Percentiles rank a stretch among this genome's conserved stretches.
phyloP scores from a whole-genome alignment of 1,284 basidiomycete genomes.

The Omphalotus olearius region DNA sequence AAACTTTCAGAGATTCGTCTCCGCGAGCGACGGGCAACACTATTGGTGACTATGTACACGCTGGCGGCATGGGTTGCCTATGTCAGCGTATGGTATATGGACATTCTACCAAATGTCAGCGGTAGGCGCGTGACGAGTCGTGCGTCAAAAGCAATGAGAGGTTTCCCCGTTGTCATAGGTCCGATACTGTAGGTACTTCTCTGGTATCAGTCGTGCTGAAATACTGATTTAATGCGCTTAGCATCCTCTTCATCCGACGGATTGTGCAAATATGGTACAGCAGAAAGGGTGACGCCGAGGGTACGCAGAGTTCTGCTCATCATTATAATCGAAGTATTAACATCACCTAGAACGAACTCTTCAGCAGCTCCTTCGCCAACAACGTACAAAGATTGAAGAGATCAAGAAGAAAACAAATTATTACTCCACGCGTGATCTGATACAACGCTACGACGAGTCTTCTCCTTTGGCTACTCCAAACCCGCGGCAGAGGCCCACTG shows the following conservation, averaged over 20 bases:
- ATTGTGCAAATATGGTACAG: slow-evolving; percentile 87
- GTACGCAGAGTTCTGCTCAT: slow-evolving; percentile 36
- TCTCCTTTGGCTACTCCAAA: slow-evolving; percentile 29
- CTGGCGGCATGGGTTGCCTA: slow-evolving; percentile 80
- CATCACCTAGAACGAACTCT: slow-evolving; percentile 69
- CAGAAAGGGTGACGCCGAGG: slow-evolving; percentile 82
- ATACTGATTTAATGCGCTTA: slow-evolving; percentile 27
- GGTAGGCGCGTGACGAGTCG: slow-evolving; percentile 11
- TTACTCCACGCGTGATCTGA: slow-evolving; percentile 84
- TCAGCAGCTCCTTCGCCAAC: slow-evolving; percentile 71
- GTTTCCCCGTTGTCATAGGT: slow-evolving; percentile 60
- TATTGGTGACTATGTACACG: slow-evolving; percentile 82
- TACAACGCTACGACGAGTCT: slow-evolving; percentile 86
- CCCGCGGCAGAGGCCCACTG: background rate
- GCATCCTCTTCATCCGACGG: slow-evolving; percentile 79
- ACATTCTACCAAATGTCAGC: slow-evolving; percentile 41
- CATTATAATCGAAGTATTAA: background rate
- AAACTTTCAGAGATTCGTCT: slow-evolving; percentile 85
- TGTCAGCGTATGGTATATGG: slow-evolving; percentile 78
- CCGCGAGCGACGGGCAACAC: slow-evolving; percentile 78
- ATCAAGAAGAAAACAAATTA: slow-evolving; percentile 98
- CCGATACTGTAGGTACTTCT: slow-evolving; percentile 70
- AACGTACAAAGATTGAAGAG: slow-evolving; percentile 88
- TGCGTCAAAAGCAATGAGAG: slow-evolving; percentile 46
- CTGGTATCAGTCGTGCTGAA: background rate